These are phyloP conservation scores for Erysimum pusillum DNA, from an alignment of 441 rosid genomes.

Conservation along the genomic window DNA sequence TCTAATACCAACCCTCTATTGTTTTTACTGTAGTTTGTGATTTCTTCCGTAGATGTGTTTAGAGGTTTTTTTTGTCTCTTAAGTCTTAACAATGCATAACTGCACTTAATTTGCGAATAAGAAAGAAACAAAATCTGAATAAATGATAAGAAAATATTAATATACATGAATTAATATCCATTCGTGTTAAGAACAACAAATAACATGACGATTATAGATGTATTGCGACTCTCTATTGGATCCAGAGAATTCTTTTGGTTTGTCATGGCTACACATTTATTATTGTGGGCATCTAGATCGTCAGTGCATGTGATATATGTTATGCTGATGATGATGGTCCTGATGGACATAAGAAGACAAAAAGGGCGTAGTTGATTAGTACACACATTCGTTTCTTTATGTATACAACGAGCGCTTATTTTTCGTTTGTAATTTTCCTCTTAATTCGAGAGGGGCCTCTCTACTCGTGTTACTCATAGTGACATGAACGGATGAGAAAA, in stretches of 20 bases:
- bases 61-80: not conserved
- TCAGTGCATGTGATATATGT: not conserved
- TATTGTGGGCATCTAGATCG: not conserved
- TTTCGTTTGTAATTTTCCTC: not conserved
- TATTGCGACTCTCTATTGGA: not conserved
- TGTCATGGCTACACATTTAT: not conserved
- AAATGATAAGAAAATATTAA: not conserved
- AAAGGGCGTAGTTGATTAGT: not conserved
- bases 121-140: not conserved
- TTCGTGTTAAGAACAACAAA: not conserved
- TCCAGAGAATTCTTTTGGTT: not conserved
- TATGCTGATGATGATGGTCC: not conserved
- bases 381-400: not conserved
- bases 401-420: not conserved
- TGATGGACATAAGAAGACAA: not conserved
- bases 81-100: not conserved
- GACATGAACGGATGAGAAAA: slow-evolving; percentile 6
- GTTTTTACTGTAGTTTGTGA: too few relatives aligned
- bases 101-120: not conserved
- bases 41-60: too few relatives aligned
- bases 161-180: not conserved
- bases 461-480: not conserved
- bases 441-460: slow-evolving; percentile 6
- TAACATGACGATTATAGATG: not conserved
- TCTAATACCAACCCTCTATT: too few relatives aligned